These are phyloP conservation scores for Arachnomyces sp. DNA, from an alignment of 2,329 filamentous ascomycete genomes.

Conservation along the genomic window DNA sequence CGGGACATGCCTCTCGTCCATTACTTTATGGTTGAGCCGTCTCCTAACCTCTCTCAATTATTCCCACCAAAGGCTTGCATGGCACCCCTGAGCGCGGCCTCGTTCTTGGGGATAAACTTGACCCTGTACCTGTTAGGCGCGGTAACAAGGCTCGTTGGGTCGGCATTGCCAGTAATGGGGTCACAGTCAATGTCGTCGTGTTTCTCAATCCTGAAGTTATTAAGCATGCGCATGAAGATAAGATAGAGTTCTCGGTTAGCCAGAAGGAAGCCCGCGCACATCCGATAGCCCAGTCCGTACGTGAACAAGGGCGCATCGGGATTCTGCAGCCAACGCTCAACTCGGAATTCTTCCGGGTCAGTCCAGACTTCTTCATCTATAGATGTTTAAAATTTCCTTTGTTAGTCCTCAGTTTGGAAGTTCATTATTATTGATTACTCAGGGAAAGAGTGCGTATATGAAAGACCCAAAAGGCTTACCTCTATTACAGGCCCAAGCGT, in stretches of 20 bases:
- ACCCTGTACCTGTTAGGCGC: slow-evolving; percentile 54
- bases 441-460: neutral
- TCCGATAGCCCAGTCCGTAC: slow-evolving; percentile 59
- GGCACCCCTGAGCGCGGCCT: slow-evolving; percentile 36
- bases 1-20: no score
- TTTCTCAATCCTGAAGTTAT: slow-evolving; percentile 53
- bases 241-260: slow-evolving; percentile 61
- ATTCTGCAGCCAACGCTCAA: slow-evolving; percentile 57
- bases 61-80: slow-evolving; percentile 15
- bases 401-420: no score
- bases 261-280: slow-evolving; percentile 58
- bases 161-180: slow-evolving; percentile 52
- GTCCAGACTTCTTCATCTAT: slow-evolving; percentile 50
- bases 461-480: slow-evolving; percentile 35
- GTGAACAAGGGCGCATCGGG: slow-evolving; percentile 59
- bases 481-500: slow-evolving; percentile 64
- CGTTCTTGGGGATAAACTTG: slow-evolving; percentile 50
- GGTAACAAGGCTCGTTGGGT: slow-evolving; percentile 56
- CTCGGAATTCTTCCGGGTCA: slow-evolving; percentile 53
- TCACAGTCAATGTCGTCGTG: slow-evolving; percentile 50
- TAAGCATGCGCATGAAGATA: slow-evolving; percentile 55
- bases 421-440: no score
- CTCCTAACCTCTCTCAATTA: no score
- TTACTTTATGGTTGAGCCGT: no score
- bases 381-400: slow-evolving; percentile 7